These are phyloP conservation scores for Neurospora sp. DNA, from an alignment of 495 filamentous ascomycete genomes.

Conservation along the genomic window DNA sequence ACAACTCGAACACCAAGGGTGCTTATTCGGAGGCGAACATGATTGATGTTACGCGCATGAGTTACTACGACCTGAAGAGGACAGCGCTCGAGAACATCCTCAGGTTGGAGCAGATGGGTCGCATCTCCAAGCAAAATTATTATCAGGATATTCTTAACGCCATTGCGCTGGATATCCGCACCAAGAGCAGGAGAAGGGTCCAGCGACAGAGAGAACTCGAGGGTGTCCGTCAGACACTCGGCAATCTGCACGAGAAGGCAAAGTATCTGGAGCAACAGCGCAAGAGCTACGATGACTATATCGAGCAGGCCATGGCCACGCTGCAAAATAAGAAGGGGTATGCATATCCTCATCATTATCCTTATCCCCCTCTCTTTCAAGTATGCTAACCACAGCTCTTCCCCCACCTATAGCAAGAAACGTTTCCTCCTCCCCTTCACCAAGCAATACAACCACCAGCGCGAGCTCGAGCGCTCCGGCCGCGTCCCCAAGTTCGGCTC, in stretches of 20 bases:
- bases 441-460: constrained; percentile 96
- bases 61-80: constrained; percentile 85
- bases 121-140: constrained; percentile 81
- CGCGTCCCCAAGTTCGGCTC: constrained; percentile 94
- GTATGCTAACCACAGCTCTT: constrained; percentile 6
- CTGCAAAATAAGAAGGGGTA: constrained; percentile 91
- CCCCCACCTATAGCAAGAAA: constrained; percentile 52
- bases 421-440: constrained; percentile 94
- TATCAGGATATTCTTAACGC: constrained; percentile 97
- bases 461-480: constrained; percentile 81
- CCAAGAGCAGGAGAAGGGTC: constrained; percentile 84
- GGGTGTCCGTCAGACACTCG: constrained; percentile 72
- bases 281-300: constrained; percentile 97
- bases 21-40: constrained; percentile 89
- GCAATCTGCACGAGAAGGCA: constrained; percentile 82
- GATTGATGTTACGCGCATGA: constrained; percentile 81
- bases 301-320: constrained; percentile 98
- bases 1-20: constrained; percentile 57
- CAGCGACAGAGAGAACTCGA: constrained; percentile 87
- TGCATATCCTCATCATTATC: constrained; percentile 5
- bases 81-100: constrained; percentile 92
- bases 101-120: constrained; percentile 69
- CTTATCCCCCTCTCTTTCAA: neutral
- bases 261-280: constrained; percentile 86
- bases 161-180: constrained; percentile 93